Evolutionary conservation across 163 green algal species (phyloP), one percentile per base, ranked within the genome.

Genomic region (Coccomyxa subellipsoidea): DNA sequence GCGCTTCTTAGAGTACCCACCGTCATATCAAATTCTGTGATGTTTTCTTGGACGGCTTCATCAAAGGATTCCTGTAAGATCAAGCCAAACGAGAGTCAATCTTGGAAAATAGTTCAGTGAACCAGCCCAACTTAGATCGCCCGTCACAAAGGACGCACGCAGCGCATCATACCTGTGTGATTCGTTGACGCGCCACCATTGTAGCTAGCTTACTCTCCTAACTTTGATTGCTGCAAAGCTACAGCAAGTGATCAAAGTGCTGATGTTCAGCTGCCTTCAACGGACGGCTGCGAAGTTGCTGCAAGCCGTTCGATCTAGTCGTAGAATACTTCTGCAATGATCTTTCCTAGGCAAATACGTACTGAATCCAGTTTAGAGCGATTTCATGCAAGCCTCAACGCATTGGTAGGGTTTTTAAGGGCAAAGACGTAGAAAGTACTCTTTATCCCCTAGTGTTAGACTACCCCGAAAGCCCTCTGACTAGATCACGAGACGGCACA

Each of bases 1-100:
- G n/a, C n/a, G n/a, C n/a, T n/a, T n/a, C n/a, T n/a, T 70, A 27
- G 12, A 2, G 37, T 0, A 69, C 84, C 32, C 37, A 95, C 92
- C 88, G 93, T 86, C 94, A 97, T 96, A 9, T 93, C 94, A 83
- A 97, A 97, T 38, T 96, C 93, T 2, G 94, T 91, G 0, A 96
- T 94, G 83, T 96, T 97, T 3, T 92, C 92, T 15, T 89, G 82
- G 0, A 97, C 94, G 3, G 91, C 89, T 18, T 92, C 94, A 89
- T 97, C 93, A 80, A 97, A 97, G 2, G 90, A 90, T 36, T 93
- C 92, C 92, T 97, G 82, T 54, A 76, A 37, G 36, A 66, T 27
- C 34, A 54, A 69, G 76, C 66, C 66, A 32, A 34, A 36, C 66
- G 15, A 35, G 47, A 59, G n/a, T 59, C 47, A n/a, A 73, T 73